Evolutionary conservation across 345 rosid genomes (phyloP).

Genomic region (Eucalyptus paniculata): DNA sequence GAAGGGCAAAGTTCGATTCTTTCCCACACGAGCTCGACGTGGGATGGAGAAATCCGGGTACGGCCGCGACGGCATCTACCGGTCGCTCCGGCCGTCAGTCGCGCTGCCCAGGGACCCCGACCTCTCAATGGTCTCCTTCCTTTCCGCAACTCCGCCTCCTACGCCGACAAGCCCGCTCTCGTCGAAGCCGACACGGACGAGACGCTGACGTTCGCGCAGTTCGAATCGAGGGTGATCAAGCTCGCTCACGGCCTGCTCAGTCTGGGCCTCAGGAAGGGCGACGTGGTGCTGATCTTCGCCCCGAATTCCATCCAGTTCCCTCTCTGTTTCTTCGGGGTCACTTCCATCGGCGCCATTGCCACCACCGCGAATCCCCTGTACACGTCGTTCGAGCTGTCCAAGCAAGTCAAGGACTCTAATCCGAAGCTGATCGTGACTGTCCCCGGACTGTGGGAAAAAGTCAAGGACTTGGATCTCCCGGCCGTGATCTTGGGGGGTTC

Average conservation of each 20-base stretch:
- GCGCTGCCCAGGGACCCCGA: slow-evolving; percentile 53
- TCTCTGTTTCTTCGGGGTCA: slow-evolving; percentile 57
- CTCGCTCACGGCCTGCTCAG: slow-evolving; percentile 54
- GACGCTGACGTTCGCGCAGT: slow-evolving; percentile 44
- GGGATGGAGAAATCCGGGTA: slow-evolving; percentile 80
- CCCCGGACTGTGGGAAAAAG: slow-evolving; percentile 44
- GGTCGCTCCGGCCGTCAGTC: slow-evolving; percentile 54
- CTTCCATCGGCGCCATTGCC: slow-evolving; percentile 57
- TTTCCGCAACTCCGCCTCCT: slow-evolving; percentile 49
- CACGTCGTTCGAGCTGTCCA: slow-evolving; percentile 44
- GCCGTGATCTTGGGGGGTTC: slow-evolving; percentile 51
- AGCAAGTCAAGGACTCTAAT: slow-evolving; percentile 56
- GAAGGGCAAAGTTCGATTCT: neutral
- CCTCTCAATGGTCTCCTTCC: slow-evolving; percentile 43
- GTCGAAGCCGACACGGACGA: slow-evolving; percentile 48
- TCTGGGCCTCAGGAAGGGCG: slow-evolving; percentile 53
- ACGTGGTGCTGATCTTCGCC: slow-evolving; percentile 57
- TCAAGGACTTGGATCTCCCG: slow-evolving; percentile 50
- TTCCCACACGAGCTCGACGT: neutral
- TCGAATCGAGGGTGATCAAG: slow-evolving; percentile 43
- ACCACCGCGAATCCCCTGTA: slow-evolving; percentile 79
- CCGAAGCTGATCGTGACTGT: slow-evolving; percentile 64
- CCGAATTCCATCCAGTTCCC: slow-evolving; percentile 78
- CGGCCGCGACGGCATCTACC: slow-evolving; percentile 72
- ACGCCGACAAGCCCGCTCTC: slow-evolving; percentile 51